Evolutionary conservation across 176 grass and related monocot genomes (phyloP), one percentile per base, ranked within the genome.

Genomic region (Phyllostachys edulis): DNA sequence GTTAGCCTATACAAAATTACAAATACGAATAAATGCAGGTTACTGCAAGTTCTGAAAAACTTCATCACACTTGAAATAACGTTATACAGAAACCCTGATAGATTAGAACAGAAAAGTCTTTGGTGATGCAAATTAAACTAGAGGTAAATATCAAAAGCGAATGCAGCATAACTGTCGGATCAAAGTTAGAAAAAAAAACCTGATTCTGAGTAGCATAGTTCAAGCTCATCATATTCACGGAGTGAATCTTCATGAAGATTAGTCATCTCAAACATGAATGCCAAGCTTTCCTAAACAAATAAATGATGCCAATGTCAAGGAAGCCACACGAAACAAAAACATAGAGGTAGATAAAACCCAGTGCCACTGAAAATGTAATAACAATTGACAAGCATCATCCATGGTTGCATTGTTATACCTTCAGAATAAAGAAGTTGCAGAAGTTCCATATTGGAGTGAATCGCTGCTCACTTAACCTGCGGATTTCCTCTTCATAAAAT

Each of bases 401-500:
- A 10, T 66, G 27, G 36, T 71, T 55, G 44, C 47, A 81, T 66
- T 54, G 14, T 15, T 42, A 46, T 94, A 96, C 96, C 89, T 99
- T 99, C 78, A 99, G 81, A 83, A 99, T 99, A 85, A 99, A 96
- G 81, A 99, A 99, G 84, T 99, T 99, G 86, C 96, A 99, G 80
- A 99, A 99, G 87, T 99, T 99, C 96, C 96, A 99, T 61, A 99
- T 79, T 66, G 93, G 93, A 80, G 85, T 80, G 71, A 95, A 93
- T 27, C 96, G 89, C 63, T 99, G 96, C 84, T 99, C 96, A 87
- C 92, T 99, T 76, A 99, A 84, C 81, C 88, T 99, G 73, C 88
- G 88, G 67, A 94, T 94, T 90, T 96, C 96, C 56, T 99, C 96
- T 90, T 99, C 93, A 67, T 94, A 99, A 85, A 99, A 99, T 40